Percentiles rank a stretch among this genome's conserved stretches.
Conservation (phyloP, 495 filamentous ascomycete genomes). For the Penicillium longicatenatum region DNA sequence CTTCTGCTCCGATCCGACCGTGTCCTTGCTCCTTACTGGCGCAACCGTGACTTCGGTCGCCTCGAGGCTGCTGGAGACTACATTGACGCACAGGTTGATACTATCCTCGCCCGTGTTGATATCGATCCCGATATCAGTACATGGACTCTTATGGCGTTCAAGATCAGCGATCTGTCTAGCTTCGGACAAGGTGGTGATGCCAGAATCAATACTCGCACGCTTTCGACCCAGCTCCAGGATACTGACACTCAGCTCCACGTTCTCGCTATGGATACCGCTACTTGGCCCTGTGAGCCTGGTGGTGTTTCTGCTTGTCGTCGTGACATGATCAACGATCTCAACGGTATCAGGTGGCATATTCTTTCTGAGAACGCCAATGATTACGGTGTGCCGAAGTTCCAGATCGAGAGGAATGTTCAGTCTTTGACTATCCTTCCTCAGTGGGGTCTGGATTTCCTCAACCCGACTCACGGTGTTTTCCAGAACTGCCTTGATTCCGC, state of each 20-base stretch:
- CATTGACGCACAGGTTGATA: conserved; percentile 5
- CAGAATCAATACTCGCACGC: conserved; percentile 10
- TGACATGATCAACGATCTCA: conserved; percentile 10
- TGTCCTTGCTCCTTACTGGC: conserved; percentile 6
- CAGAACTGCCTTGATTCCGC: conserved; percentile 8
- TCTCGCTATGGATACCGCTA: conserved; percentile 11
- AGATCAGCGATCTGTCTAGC: conserved; percentile 7
- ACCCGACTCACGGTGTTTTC: conserved; percentile 8
- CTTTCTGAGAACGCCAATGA: conserved; percentile 7
- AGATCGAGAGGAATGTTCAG: conserved; percentile 9
- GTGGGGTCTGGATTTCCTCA: conserved; percentile 8
- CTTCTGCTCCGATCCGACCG: conserved; percentile 5
- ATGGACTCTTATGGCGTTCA: conserved; percentile 7
- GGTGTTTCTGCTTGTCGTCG: conserved; percentile 8
- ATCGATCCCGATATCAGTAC: conserved; percentile 8
- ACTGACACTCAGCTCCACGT: conserved; percentile 10
- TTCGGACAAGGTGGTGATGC: conserved; percentile 8
- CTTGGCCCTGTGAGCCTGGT: conserved; percentile 7
- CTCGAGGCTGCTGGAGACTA: conserved; percentile 1
- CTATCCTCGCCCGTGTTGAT: conserved; percentile 7
- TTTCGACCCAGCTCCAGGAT: conserved; percentile 6
- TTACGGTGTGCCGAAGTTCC: conserved; percentile 7
- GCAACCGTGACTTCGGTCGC: conserved; percentile 7
- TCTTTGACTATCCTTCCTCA: conserved; percentile 7
- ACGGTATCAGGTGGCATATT: conserved; percentile 7